Evolutionary conservation across 1,139 yeast genomes (phyloP).

Genomic region (Lodderomyces theae): DNA sequence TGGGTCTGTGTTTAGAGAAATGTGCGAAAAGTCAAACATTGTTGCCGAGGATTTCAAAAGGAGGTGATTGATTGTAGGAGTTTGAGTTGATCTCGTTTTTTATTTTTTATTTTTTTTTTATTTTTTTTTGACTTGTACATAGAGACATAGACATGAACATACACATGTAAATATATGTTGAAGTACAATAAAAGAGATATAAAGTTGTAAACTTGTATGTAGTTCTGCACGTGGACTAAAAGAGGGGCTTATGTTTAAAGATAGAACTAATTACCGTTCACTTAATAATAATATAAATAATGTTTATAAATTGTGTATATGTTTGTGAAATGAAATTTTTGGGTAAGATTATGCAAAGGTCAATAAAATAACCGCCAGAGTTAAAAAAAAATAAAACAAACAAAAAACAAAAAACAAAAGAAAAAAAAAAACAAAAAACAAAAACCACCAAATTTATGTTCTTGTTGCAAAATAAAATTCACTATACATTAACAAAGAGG

Average conservation of each 20-base stretch:
- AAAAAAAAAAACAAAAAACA: not conserved
- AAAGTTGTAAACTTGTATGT: too few species aligned
- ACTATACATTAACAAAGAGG: too few species aligned
- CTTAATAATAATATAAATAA: too few species aligned
- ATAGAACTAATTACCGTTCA: too few species aligned
- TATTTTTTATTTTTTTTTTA: too few species aligned
- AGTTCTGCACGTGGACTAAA: too few species aligned
- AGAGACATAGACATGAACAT: too few species aligned
- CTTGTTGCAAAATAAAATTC: constrained; percentile 1
- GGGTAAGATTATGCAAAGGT: not conserved
- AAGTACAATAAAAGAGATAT: too few species aligned
- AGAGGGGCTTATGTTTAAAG: too few species aligned
- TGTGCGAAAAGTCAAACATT: constrained; percentile 39
- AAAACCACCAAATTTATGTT: not conserved
- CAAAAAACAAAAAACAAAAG: not conserved
- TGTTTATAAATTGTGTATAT: not conserved
- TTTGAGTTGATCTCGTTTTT: not conserved
- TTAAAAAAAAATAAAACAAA: not conserved
- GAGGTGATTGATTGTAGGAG: not conserved
- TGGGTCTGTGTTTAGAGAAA: constrained; percentile 38
- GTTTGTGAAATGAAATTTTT: not conserved
- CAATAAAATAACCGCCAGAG: not conserved
- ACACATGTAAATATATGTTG: too few species aligned
- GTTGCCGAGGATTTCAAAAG: constrained; percentile 18
- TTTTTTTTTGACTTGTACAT: too few species aligned